Evolutionary conservation across 192 early-diverging fungal genomes (phyloP).

Genomic region (Coemansia sp.): DNA sequence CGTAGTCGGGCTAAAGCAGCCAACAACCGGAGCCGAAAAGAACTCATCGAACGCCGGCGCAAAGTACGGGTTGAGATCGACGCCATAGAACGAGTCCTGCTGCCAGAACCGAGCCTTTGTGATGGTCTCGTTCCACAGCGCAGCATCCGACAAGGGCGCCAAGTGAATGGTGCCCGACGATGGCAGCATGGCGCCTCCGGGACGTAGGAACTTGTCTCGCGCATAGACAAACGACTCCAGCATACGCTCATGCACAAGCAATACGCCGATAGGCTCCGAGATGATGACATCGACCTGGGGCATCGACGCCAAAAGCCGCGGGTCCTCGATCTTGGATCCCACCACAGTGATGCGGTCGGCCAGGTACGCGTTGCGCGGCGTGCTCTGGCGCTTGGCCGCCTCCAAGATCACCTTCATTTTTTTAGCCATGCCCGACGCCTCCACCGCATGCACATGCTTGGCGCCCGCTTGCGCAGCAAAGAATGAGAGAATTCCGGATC

Average conservation of each 20-base stretch:
- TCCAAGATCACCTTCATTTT: conserved; percentile 84
- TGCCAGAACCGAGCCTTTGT: conserved; percentile 87
- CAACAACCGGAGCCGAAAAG: conserved; percentile 84
- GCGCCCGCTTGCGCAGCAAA: conserved; percentile 95
- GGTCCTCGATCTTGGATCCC: conserved; percentile 86
- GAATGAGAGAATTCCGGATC: conserved; percentile 92
- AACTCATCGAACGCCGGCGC: conserved; percentile 81
- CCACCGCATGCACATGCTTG: conserved; percentile 90
- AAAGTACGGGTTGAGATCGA: conserved; percentile 85
- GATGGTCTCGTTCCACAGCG: conserved; percentile 92
- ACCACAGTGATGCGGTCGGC: conserved; percentile 80
- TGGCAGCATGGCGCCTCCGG: conserved; percentile 90
- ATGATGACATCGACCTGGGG: conserved; percentile 92
- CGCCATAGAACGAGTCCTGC: conserved; percentile 83
- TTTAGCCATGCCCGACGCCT: conserved; percentile 91
- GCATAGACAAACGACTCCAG: conserved; percentile 52
- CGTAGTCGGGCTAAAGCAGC: conserved; percentile 82
- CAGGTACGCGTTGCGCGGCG: conserved; percentile 71
- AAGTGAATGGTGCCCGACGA: conserved; percentile 85
- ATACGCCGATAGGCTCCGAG: conserved; percentile 95
- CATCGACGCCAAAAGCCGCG: conserved; percentile 53
- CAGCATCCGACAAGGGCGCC: conserved; percentile 76
- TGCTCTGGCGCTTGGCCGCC: conserved; percentile 49
- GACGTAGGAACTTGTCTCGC: conserved; percentile 86
- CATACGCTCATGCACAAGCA: conserved; percentile 98